phyloP scores from a whole-genome alignment of 129 eudicot genomes.

The Chrysanthemum lavandulifolium region DNA sequence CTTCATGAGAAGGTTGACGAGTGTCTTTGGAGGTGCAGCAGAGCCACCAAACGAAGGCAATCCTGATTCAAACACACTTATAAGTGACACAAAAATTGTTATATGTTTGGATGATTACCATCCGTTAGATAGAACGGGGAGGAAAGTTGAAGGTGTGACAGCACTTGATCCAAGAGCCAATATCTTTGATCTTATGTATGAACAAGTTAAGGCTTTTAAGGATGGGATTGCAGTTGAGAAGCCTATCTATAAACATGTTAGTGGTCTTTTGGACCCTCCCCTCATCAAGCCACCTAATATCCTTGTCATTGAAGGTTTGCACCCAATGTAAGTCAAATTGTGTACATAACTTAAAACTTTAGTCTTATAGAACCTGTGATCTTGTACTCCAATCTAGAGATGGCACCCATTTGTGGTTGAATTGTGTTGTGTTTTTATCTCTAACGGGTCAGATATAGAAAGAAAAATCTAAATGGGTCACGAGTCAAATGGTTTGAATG shows the following conservation, averaged over 20 bases:
- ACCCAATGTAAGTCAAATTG: conserved; percentile 76
- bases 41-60: conserved; percentile 96
- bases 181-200: conserved; percentile 92
- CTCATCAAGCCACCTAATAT: conserved; percentile 92
- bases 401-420: background rate
- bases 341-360: background rate
- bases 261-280: conserved; percentile 91
- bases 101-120: conserved; percentile 96
- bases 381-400: background rate
- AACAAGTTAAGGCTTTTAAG: conserved; percentile 87
- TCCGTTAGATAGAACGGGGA: conserved; percentile 84
- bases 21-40: conserved; percentile 98
- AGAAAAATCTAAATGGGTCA: no score
- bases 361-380: background rate
- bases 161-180: conserved; percentile 95
- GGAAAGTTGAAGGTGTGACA: conserved; percentile 88
- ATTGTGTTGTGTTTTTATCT: background rate
- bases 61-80: conserved; percentile 93
- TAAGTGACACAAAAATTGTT: conserved; percentile 88
- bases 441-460: background rate
- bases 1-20: conserved; percentile 92
- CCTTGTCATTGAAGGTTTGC: conserved; percentile 93
- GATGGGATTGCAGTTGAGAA: conserved; percentile 69
- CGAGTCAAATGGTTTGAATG: background rate
- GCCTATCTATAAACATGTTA: conserved; percentile 91